These are phyloP conservation scores for Claviceps africana DNA, from an alignment of 2,329 filamentous ascomycete species.

Conservation along the genomic window DNA sequence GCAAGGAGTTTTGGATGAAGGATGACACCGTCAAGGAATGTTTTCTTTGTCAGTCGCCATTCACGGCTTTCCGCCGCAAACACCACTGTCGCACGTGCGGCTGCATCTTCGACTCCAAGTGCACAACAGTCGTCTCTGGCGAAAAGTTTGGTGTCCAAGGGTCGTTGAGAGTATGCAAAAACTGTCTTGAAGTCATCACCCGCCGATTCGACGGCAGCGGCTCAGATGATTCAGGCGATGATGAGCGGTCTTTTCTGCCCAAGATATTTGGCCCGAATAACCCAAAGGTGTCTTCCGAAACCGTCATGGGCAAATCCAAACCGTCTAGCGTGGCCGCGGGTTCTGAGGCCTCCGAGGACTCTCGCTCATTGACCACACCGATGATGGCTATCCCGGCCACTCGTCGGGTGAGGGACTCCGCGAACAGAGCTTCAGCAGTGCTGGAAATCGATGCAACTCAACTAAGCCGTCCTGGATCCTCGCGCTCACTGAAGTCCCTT, in stretches of 20 bases:
- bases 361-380: constrained; percentile 46
- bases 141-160: constrained; percentile 76
- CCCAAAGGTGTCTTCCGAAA: constrained; percentile 5
- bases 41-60: constrained; percentile 79
- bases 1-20: constrained; percentile 97
- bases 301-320: constrained; percentile 4
- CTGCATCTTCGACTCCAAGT: constrained; percentile 97
- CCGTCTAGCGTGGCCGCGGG: constrained; percentile 21
- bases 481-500: constrained; percentile 69
- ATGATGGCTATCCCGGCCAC: constrained; percentile 60
- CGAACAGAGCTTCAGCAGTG: constrained; percentile 69
- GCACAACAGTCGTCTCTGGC: constrained; percentile 81
- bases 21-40: constrained; percentile 97
- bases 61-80: constrained; percentile 87
- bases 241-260: constrained; percentile 57
- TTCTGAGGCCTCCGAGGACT: constrained; percentile 30
- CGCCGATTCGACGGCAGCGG: constrained; percentile 74
- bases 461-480: constrained; percentile 82
- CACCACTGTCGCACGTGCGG: constrained; percentile 93
- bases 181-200: constrained; percentile 82
- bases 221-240: constrained; percentile 78
- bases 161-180: constrained; percentile 79
- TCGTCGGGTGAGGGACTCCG: constrained; percentile 52
- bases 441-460: constrained; percentile 80
- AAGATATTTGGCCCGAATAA: constrained; percentile 42